phyloP scores from a whole-genome alignment of 225 moss, liverwort and hornwort genomes.

The Bryoerythrophyllum caledonicum region DNA sequence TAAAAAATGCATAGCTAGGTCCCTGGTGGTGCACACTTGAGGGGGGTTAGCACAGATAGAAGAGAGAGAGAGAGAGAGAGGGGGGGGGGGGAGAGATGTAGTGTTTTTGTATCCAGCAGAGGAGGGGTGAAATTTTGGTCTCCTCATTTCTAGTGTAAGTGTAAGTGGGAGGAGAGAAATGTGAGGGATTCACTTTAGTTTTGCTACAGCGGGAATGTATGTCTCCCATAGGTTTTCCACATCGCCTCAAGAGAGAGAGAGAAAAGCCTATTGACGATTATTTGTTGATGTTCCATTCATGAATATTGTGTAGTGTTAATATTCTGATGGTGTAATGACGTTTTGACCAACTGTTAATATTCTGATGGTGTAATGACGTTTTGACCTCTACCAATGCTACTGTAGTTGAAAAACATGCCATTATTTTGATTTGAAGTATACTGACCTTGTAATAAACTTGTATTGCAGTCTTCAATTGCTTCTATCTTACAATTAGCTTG shows the following conservation, averaged over 20 bases:
- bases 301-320: constrained; percentile 8
- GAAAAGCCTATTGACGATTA: constrained; percentile 10
- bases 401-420: no score
- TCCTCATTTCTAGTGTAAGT: constrained; percentile 22
- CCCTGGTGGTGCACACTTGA: constrained; percentile 15
- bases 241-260: constrained; percentile 25
- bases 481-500: no score
- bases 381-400: not conserved
- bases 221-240: constrained; percentile 16
- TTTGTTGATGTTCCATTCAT: constrained; percentile 17
- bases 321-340: constrained; percentile 1
- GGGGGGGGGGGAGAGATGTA: not conserved
- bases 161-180: constrained; percentile 25
- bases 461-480: no score
- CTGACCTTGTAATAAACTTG: no score
- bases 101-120: constrained; percentile 27
- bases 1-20: constrained; percentile 27
- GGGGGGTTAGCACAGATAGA: constrained; percentile 17
- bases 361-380: no score
- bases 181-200: constrained; percentile 30
- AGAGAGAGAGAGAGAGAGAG: not conserved
- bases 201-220: constrained; percentile 24
- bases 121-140: constrained; percentile 2
- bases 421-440: no score
- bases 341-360: no score